These are phyloP conservation scores for Globisporangium acanthophoron DNA, from an alignment of 352 stramenopile species.

Conservation along the genomic window DNA sequence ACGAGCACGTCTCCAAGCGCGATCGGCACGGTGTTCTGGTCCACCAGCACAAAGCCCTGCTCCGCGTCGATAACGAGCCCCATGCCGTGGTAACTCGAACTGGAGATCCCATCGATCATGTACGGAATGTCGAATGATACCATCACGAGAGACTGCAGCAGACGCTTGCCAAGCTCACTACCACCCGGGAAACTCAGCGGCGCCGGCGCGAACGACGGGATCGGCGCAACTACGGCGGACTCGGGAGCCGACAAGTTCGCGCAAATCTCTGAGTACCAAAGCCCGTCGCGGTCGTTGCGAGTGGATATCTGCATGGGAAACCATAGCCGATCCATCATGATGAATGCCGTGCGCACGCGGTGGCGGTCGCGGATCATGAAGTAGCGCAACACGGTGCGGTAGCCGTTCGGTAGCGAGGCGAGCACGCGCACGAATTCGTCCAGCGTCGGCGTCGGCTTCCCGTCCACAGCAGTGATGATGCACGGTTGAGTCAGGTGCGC, in stretches of 20 bases:
- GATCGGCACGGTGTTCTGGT: conserved; percentile 90
- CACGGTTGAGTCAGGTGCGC: conserved; percentile 77
- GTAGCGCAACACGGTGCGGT: conserved; percentile 79
- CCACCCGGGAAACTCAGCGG: conserved; percentile 68
- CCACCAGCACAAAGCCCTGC: conserved; percentile 86
- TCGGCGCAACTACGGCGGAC: conserved; percentile 15
- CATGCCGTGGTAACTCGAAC: conserved; percentile 84
- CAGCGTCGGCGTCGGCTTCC: conserved; percentile 72
- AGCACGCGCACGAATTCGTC: conserved; percentile 80
- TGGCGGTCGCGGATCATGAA: conserved; percentile 86
- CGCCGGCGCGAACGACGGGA: conserved; percentile 49
- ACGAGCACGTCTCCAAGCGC: conserved; percentile 83
- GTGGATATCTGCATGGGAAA: conserved; percentile 83
- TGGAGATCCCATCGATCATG: conserved; percentile 88
- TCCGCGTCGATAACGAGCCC: conserved; percentile 85
- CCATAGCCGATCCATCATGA: conserved; percentile 89
- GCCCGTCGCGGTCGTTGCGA: conserved; percentile 62
- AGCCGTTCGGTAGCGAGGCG: conserved; percentile 64
- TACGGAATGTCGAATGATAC: conserved; percentile 91
- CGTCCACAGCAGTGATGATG: conserved; percentile 84
- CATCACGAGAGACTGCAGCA: conserved; percentile 83
- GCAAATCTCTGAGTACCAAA: conserved; percentile 56
- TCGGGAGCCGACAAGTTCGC: conserved; percentile 13
- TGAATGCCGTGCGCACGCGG: conserved; percentile 78
- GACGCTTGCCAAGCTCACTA: conserved; percentile 60